phyloP scores from a whole-genome alignment of 202 grass and related monocot genomes.

The Cymbopogon flexuosus region DNA sequence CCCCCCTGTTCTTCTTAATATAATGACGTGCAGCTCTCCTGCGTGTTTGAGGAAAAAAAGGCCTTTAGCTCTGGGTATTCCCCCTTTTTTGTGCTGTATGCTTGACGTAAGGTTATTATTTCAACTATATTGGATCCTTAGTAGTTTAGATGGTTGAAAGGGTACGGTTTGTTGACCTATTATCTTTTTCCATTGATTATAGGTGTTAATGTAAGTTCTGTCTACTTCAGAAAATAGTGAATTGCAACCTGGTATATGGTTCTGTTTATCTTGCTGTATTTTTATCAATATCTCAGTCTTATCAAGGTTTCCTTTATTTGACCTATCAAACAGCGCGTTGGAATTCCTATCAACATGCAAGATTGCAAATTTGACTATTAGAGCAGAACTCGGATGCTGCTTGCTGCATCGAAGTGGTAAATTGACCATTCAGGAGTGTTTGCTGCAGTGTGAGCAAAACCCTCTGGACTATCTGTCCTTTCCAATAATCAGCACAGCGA shows the following conservation, averaged over 20 bases:
- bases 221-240: not conserved
- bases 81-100: not conserved
- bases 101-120: not conserved
- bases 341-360: constrained; percentile 94
- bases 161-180: not conserved
- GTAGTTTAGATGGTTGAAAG: not conserved
- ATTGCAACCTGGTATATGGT: not conserved
- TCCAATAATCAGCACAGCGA: constrained; percentile 73
- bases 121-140: not conserved
- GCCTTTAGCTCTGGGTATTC: not conserved
- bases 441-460: constrained; percentile 91
- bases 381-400: constrained; percentile 80
- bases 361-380: constrained; percentile 76
- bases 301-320: not conserved
- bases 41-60: not conserved
- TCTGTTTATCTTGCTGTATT: not conserved
- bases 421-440: constrained; percentile 76
- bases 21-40: not conserved
- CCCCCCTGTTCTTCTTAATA: not conserved
- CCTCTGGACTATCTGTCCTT: constrained; percentile 88
- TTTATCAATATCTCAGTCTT: not conserved
- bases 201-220: not conserved
- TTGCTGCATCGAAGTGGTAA: constrained; percentile 72
- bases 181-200: not conserved
- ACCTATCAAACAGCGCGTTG: constrained; percentile 43